Evolutionary conservation across 805 yeast genomes (phyloP), one percentile per base, ranked within the genome.

Genomic region (Wickerhamiella sorbophila): DNA sequence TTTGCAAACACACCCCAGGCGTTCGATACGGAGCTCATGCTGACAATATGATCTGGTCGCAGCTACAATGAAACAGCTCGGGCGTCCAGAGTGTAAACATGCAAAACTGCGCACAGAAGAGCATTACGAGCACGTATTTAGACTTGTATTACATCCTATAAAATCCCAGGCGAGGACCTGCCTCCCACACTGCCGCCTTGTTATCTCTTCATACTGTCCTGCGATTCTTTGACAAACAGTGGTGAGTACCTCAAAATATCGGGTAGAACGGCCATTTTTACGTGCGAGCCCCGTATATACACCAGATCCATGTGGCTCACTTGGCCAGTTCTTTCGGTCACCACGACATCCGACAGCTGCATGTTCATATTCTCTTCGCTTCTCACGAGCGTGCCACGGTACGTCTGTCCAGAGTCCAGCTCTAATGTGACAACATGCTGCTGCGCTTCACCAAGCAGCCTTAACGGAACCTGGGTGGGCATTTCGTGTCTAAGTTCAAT

Each of bases 301-400:
- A 86, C 93, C 52, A 80, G 84, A 48, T 81, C 85, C 69, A 84
- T 70, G 50, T 79, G 80, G 1, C 79, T 67, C 3, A 81, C 79
- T 37, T 69, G 67, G 3, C 95, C 95, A 41, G 84, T 80, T 35
- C 77, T 64, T 21, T 76, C 73, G 0, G 95, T 87, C 38, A 81
- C 76, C 1, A 80, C 74, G 33, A 81, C 93, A 56, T 88, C 94
- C 48, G 74, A 66, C 39, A 88, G 61, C 46, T 87, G 93, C 20
- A 88, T 75, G 57, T 88, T 88, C 97, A 88, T 91, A 59, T 80
- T 87, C 54, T 88, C 97, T 62, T 88, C 95, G 37, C 69, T 63
- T 46, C 81, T 95, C 3, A 79, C 58, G 36, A 88, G 69, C 56
- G 80, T 85, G 1, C 98, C 98, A 31, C 94, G 69, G 56, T 88